phyloP scores from a whole-genome alignment of 345 rosid genomes.

The Sonneratia alba region DNA sequence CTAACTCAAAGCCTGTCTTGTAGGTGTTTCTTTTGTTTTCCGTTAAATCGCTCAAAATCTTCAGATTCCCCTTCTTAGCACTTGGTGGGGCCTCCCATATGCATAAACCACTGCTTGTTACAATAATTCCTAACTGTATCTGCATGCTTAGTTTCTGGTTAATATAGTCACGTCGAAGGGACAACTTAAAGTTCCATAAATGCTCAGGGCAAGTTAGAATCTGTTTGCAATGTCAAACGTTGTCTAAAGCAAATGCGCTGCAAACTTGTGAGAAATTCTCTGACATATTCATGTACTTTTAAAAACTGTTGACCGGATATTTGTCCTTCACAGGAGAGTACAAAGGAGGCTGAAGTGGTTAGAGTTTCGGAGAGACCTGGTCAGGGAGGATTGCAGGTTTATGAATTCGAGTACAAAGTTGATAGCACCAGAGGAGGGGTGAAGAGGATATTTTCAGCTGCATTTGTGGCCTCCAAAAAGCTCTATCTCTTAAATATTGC shows the following conservation, averaged over 20 bases:
- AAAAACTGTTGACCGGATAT: background rate
- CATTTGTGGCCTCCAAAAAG: slow-evolving; percentile 65
- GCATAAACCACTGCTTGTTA: background rate
- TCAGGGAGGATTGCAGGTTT: slow-evolving; percentile 47
- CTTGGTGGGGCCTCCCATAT: background rate
- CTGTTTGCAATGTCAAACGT: background rate
- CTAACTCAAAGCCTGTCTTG: background rate
- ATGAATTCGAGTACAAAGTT: slow-evolving; percentile 70
- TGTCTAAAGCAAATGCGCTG: background rate
- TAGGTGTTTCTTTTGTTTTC: background rate
- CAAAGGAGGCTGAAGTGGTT: slow-evolving; percentile 63
- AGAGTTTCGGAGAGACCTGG: slow-evolving; percentile 62
- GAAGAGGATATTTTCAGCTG: slow-evolving; percentile 78
- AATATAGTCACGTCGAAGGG: no score
- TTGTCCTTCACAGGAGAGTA: slow-evolving; percentile 54
- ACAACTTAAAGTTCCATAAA: background rate
- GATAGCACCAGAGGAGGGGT: slow-evolving; percentile 85
- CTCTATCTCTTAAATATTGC: slow-evolving; percentile 63
- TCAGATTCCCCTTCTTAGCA: background rate
- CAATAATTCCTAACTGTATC: background rate
- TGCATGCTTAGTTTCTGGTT: background rate
- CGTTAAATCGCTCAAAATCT: background rate
- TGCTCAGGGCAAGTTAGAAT: background rate
- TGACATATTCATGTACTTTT: background rate
- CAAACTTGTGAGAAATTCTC: background rate